phyloP scores from a whole-genome alignment of 108 stramenopile species.

The Chaetoceros tenuissimus region DNA sequence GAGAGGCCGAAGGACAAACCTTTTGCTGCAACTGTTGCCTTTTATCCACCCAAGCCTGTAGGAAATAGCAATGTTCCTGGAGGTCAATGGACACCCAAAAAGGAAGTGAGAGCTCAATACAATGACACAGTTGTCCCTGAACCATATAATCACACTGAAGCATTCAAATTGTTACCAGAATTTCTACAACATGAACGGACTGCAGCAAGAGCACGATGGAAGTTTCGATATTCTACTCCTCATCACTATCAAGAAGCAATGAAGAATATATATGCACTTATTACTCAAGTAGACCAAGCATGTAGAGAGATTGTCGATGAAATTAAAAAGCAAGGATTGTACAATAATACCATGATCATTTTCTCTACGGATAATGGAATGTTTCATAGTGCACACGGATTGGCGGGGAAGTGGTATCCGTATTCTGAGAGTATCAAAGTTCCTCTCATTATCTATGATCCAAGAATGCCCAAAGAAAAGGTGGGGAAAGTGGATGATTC shows the following conservation, averaged over 20 bases:
- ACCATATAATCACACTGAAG: conserved; percentile 15
- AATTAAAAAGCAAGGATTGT: conserved; percentile 35
- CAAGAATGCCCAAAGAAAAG: conserved; percentile 52
- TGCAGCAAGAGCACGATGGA: not conserved
- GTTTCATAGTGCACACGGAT: conserved; percentile 49
- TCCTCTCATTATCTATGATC: conserved; percentile 71
- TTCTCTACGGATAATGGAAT: conserved; percentile 86
- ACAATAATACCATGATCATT: conserved; percentile 62
- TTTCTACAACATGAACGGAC: conserved; percentile 19
- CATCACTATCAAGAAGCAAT: conserved; percentile 54
- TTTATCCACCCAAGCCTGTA: conserved; percentile 72
- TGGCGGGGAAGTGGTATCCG: conserved; percentile 40
- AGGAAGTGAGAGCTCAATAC: not conserved
- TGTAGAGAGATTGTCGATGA: conserved; percentile 44
- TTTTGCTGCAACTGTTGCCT: conserved; percentile 68
- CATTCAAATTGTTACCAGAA: conserved; percentile 19
- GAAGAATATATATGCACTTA: conserved; percentile 78
- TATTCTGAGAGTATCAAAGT: conserved; percentile 70
- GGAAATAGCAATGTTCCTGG: conserved; percentile 6
- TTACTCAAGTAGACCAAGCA: conserved; percentile 64
- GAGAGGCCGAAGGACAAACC: conserved; percentile 44
- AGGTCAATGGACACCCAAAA: conserved; percentile 3
- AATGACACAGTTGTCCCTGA: not conserved
- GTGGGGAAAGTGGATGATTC: conserved; percentile 48
- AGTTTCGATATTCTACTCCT: conserved; percentile 52